Base-by-base conservation (phyloP, 1,284 basidiomycete species). In the Ustanciosporium gigantosporum region DNA sequence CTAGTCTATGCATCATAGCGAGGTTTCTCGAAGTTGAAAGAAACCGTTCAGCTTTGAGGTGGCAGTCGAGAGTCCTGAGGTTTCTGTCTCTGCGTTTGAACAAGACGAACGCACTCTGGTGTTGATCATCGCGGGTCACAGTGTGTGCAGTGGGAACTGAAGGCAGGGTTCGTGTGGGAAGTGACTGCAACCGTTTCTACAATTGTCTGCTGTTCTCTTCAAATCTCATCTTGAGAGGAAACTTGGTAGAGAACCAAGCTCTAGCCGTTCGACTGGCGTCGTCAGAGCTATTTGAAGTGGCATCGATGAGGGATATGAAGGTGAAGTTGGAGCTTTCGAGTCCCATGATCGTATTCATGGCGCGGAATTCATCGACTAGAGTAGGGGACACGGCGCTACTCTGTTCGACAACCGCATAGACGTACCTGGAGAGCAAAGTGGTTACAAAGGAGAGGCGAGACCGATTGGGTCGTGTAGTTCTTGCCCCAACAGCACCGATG, bases 191-290 rank as follows among this genome's bases (percentile, higher is more conserved):
- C n/a, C n/a, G n/a, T n/a, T n/a, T n/a, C 29, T 49, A 49, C 0
- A 57, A 21, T 27, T 51, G 32, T 25, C 3, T 29, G 3, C 39
- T 44, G 7, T n/a, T 25, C 14, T 25, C 15, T 29, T 52, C 56
- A 24, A 59, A 59, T 0, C 48, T 48, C 56, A 52, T 52, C 2
- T 22, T 16, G 5, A 47, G 35, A 1, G 56, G 56, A 36, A 35
- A 59, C 15, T 38, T 24, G 7, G 36, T 16, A 19, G 41, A 44
- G 6, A 59, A 38, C 56, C 56, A 59, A 16, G 56, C 48, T 41
- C 8, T 47, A 27, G 1, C 15, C 3, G 0, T 24, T 19, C 3
- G 16, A 1, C 11, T 32, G 25, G 11, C 5, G 4, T 14, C 22
- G 13, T 5, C 25, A 22, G 9, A 17, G 4, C 4, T 27, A 8